Percentiles rank a stretch among this genome's conserved stretches.
Conservation (phyloP, 257 asterid genomes). For the Nicotiana sylvestris region DNA sequence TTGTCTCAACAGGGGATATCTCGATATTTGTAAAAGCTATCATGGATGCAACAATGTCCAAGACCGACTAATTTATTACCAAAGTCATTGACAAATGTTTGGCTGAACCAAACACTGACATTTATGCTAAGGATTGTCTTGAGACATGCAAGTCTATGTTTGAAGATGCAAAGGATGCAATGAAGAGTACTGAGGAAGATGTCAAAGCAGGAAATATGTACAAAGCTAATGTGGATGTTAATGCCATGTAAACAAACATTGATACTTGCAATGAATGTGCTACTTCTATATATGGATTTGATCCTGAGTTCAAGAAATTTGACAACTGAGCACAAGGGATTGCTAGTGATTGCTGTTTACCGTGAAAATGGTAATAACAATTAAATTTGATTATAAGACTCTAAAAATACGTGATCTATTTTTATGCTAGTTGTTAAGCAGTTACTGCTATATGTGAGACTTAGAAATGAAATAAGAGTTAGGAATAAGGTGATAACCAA, state of each 20-base stretch:
- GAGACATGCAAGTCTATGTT: constrained; percentile 24
- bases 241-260: constrained; percentile 28
- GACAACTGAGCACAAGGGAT: too few relatives aligned
- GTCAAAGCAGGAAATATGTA: constrained; percentile 19
- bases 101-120: background rate
- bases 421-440: too few relatives aligned
- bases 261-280: constrained; percentile 37
- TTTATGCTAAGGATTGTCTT: constrained; percentile 18
- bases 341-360: too few relatives aligned
- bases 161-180: constrained; percentile 26
- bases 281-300: background rate
- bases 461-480: too few relatives aligned
- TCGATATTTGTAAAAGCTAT: constrained; percentile 12
- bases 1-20: background rate
- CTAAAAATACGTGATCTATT: too few relatives aligned
- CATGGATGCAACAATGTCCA: constrained; percentile 20
- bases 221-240: constrained; percentile 32
- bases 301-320: too few relatives aligned
- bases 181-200: constrained; percentile 33
- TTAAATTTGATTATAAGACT: too few relatives aligned
- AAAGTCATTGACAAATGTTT: constrained; percentile 22
- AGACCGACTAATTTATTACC: constrained; percentile 19
- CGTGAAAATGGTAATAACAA: too few relatives aligned
- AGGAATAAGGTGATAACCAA: too few relatives aligned
- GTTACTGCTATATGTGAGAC: too few relatives aligned